These are phyloP conservation scores for Colletotrichum aenigma DNA, from an alignment of 2,329 filamentous ascomycete species.

Conservation along the genomic window DNA sequence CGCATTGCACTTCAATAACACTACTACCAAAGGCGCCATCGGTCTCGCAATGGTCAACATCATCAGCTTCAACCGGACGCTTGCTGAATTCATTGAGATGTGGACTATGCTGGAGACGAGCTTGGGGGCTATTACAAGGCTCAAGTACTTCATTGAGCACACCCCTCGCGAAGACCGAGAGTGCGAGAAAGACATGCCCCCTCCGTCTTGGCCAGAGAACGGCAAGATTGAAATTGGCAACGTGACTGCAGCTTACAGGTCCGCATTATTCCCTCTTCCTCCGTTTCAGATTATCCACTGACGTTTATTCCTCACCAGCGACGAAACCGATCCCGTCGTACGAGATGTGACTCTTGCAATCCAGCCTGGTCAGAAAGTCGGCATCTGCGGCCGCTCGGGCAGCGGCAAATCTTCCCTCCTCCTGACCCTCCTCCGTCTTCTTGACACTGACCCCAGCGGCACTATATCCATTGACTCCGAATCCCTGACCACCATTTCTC, in stretches of 20 bases:
- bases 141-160: constrained; percentile 29
- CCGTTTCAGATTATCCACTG: not conserved
- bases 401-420: constrained; percentile 57
- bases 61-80: constrained; percentile 30
- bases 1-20: constrained; percentile 33
- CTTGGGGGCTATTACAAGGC: constrained; percentile 36
- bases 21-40: constrained; percentile 31
- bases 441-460: constrained; percentile 37
- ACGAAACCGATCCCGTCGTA: constrained; percentile 19
- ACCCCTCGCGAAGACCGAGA: constrained; percentile 31
- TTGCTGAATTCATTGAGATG: constrained; percentile 33
- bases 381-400: constrained; percentile 56
- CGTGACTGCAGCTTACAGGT: constrained; percentile 30
- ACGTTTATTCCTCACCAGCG: constrained; percentile 26
- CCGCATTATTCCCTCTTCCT: not conserved
- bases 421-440: constrained; percentile 49
- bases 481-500: constrained; percentile 43
- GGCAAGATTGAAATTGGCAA: constrained; percentile 30
- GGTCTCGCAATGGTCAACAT: constrained; percentile 32
- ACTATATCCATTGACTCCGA: constrained; percentile 47
- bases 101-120: constrained; percentile 42
- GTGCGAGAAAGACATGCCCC: not conserved
- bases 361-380: constrained; percentile 48
- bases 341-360: constrained; percentile 22
- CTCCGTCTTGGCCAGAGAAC: constrained; percentile 28